Percentiles rank a stretch among this genome's conserved stretches.
These are phyloP conservation scores for Septoria linicola DNA, from an alignment of 2,329 filamentous ascomycete species.

Conservation along the genomic window DNA sequence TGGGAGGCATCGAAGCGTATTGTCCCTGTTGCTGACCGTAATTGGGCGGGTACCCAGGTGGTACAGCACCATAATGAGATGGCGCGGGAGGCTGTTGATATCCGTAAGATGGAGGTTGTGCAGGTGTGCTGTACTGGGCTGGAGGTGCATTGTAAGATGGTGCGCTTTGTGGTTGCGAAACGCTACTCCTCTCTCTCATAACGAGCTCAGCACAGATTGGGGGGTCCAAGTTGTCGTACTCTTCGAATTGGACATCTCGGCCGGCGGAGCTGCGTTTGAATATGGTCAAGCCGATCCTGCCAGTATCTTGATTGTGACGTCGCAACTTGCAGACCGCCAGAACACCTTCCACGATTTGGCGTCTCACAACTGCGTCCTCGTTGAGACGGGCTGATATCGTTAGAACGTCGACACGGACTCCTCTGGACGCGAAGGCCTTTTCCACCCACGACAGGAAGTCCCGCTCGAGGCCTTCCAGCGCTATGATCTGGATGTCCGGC, in stretches of 20 bases:
- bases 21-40: slow-evolving; percentile 35
- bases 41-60: slow-evolving; percentile 20
- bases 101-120: slow-evolving; percentile 32
- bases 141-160: slow-evolving; percentile 29
- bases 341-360: slow-evolving; percentile 86
- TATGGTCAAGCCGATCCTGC: slow-evolving; percentile 77
- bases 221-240: slow-evolving; percentile 82
- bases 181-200: slow-evolving; percentile 62
- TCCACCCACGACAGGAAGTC: slow-evolving; percentile 85
- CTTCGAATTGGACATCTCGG: slow-evolving; percentile 77
- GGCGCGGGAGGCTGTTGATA: slow-evolving; percentile 36
- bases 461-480: slow-evolving; percentile 72
- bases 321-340: slow-evolving; percentile 78
- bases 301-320: slow-evolving; percentile 63
- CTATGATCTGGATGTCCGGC: slow-evolving; percentile 84
- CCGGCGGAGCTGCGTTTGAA: slow-evolving; percentile 77
- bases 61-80: slow-evolving; percentile 30
- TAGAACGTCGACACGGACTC: slow-evolving; percentile 74
- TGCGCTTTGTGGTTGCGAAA: slow-evolving; percentile 33
- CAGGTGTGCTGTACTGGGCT: slow-evolving; percentile 28
- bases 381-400: slow-evolving; percentile 74
- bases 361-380: slow-evolving; percentile 74
- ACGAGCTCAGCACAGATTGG: slow-evolving; percentile 78
- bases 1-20: slow-evolving; percentile 11
- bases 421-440: slow-evolving; percentile 67